A percentile compares a stretch with the other conserved stretches of the same genome.
Conservation (phyloP, 257 asterid species). For the Eucommia ulmoides region DNA sequence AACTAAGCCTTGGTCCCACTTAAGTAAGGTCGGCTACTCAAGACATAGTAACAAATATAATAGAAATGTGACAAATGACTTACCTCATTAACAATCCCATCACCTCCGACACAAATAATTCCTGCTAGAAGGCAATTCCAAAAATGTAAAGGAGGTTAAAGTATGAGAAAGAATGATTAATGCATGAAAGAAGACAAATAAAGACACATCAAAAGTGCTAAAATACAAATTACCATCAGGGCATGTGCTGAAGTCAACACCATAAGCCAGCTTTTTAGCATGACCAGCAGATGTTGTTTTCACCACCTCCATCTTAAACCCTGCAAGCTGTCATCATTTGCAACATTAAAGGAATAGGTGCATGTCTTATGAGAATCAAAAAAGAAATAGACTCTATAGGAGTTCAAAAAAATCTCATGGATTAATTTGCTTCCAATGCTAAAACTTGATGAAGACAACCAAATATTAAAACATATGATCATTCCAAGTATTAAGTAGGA, state of each 20-base stretch:
- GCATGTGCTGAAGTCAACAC: constrained; percentile 85
- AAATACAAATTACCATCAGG: constrained; percentile 68
- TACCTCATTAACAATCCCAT: constrained; percentile 97
- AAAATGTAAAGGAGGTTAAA: constrained; percentile 1
- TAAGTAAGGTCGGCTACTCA: too few species aligned
- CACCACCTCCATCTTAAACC: constrained; percentile 86
- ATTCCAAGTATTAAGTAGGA: too few species aligned
- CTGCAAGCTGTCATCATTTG: constrained; percentile 66
- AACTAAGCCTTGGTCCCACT: too few species aligned
- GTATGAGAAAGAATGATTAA: constrained; percentile 10
- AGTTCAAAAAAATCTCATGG: background rate
- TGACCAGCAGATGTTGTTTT: constrained; percentile 97
- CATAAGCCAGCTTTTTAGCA: constrained; percentile 86
- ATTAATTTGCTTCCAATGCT: background rate
- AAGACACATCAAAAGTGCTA: constrained; percentile 8
- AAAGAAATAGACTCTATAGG: background rate
- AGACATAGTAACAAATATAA: constrained; percentile 4
- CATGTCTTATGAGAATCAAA: too few species aligned
- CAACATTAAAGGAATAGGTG: background rate
- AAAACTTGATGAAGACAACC: background rate
- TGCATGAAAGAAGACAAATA: constrained; percentile 9
- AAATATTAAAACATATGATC: too few species aligned
- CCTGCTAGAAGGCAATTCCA: constrained; percentile 36
- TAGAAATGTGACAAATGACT: constrained; percentile 12
- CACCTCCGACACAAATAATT: constrained; percentile 97